Evolutionary conservation across 208 protist genomes (phyloP), one percentile per base, ranked within the genome.

Genomic region (Crithidia thermophila): DNA sequence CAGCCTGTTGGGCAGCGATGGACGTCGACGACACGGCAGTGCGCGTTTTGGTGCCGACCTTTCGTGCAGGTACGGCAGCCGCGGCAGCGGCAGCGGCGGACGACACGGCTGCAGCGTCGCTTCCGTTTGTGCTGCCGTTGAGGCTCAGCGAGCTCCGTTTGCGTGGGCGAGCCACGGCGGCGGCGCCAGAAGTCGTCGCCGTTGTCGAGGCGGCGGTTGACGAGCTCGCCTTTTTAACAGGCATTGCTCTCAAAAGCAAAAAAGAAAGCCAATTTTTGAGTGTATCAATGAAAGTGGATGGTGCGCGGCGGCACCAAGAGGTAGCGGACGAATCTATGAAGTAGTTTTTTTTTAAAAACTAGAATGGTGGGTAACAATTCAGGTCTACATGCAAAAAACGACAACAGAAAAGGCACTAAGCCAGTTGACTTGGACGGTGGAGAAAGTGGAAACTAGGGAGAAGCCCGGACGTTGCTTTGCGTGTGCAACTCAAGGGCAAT

Each of bases 171-270:
- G 30, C 37, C 34, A 40, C 27, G 3, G 45, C 45, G 7, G 43
- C 18, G 4, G 45, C 0, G 25, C n/a, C 57, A 2, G 55, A 33
- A 16, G 4, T 25, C 3, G 57, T 40, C 28, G 42, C 7, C 16
- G 40, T 39, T 30, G 42, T 16, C 25, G 42, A 27, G n/a, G 39
- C 23, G 14, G 58, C 18, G n/a, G 42, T 46, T 4, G 40, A 46
- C 10, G 16, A 8, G 25, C 37, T 43, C 2, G 39, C 30, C 40
- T 66, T 73, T 40, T 66, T 73, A 2, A 43, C 49, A 3, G 67
- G 50, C 67, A 73, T 73, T 49, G 28, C 36, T 8, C 18, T 39
- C 7, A 51, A 53, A 60, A 36, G 53, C 51, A 57, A 53, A 45
- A 25, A 55, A 53, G 11, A 52, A 53, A n/a, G 0, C 16, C 18